Evolutionary conservation across 192 early-diverging fungal species (phyloP).

Genomic region (Coemansia javaensis): DNA sequence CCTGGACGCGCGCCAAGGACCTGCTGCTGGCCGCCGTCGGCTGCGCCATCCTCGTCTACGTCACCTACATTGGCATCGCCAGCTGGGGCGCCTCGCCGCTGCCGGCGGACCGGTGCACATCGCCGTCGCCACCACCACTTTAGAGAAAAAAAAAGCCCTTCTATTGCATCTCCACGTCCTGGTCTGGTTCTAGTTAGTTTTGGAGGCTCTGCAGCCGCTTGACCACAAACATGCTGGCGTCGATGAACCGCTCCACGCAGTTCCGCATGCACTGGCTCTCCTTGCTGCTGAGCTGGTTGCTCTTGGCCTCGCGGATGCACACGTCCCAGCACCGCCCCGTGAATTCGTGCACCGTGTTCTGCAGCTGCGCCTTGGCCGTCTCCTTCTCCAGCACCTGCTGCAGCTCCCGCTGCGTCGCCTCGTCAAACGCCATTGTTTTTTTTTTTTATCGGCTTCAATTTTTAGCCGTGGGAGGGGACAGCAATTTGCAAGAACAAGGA

Average conservation of each 20-base stretch:
- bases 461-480: too few species aligned
- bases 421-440: slow-evolving; percentile 42
- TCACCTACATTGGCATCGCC: slow-evolving; percentile 56
- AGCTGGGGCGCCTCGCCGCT: slow-evolving; percentile 42
- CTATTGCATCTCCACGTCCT: neutral
- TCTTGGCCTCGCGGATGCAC: slow-evolving; percentile 53
- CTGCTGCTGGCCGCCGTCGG: slow-evolving; percentile 63
- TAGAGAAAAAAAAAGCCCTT: too few species aligned
- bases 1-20: slow-evolving; percentile 55
- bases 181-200: too few species aligned
- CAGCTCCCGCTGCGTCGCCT: slow-evolving; percentile 55
- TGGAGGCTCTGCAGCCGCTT: slow-evolving; percentile 47
- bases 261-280: slow-evolving; percentile 61
- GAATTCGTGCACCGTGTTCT: slow-evolving; percentile 57
- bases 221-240: slow-evolving; percentile 58
- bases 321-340: slow-evolving; percentile 68
- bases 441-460: too few species aligned
- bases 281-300: slow-evolving; percentile 51
- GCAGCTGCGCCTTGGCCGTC: slow-evolving; percentile 55
- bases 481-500: too few species aligned
- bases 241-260: slow-evolving; percentile 69
- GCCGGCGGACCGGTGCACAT: slow-evolving; percentile 6
- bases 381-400: slow-evolving; percentile 58
- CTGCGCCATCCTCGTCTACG: slow-evolving; percentile 69
- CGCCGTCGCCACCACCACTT: too few species aligned